These are phyloP conservation scores for Diaporthe ampelina DNA, from an alignment of 2,329 filamentous ascomycete species.

Conservation along the genomic window DNA sequence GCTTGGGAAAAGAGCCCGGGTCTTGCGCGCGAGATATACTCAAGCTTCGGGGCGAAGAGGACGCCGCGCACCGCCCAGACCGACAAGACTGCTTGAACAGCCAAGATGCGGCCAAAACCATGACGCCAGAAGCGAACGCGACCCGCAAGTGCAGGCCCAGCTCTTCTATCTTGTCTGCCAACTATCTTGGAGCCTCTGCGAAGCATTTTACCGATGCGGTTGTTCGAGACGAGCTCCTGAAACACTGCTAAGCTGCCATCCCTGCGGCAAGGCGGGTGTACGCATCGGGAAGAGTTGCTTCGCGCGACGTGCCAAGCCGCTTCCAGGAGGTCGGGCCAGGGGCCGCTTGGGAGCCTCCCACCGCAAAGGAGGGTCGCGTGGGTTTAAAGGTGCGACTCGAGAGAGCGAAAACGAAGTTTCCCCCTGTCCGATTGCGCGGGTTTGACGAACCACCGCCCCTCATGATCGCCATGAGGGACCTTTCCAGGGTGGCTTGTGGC, in stretches of 20 bases:
- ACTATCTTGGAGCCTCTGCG: not conserved
- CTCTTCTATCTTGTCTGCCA: not conserved
- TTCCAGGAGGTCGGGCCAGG: conserved; percentile 18
- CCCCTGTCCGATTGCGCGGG: conserved; percentile 7
- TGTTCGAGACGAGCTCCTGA: conserved; percentile 35
- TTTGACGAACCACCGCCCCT: conserved; percentile 7
- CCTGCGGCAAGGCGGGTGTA: conserved; percentile 22
- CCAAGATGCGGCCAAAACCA: conserved; percentile 35
- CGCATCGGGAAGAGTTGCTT: conserved; percentile 31
- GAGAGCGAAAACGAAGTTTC: conserved; percentile 36
- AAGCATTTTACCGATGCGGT: conserved; percentile 5
- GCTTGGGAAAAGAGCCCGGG: not conserved
- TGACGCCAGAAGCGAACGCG: conserved; percentile 20
- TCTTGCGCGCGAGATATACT: conserved; percentile 31
- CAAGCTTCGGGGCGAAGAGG: conserved; percentile 26
- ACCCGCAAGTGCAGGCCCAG: not conserved
- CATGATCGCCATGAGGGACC: conserved; percentile 12
- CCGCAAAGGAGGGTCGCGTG: conserved; percentile 25
- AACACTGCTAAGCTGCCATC: conserved; percentile 34
- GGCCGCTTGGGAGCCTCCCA: not conserved
- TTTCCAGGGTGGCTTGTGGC: conserved; percentile 16
- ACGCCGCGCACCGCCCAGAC: conserved; percentile 31
- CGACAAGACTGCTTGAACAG: conserved; percentile 35
- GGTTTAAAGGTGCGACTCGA: conserved; percentile 25
- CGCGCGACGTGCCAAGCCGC: conserved; percentile 29